phyloP scores from a whole-genome alignment of 1,284 basidiomycete species.

The Taiwanofungus camphoratus region DNA sequence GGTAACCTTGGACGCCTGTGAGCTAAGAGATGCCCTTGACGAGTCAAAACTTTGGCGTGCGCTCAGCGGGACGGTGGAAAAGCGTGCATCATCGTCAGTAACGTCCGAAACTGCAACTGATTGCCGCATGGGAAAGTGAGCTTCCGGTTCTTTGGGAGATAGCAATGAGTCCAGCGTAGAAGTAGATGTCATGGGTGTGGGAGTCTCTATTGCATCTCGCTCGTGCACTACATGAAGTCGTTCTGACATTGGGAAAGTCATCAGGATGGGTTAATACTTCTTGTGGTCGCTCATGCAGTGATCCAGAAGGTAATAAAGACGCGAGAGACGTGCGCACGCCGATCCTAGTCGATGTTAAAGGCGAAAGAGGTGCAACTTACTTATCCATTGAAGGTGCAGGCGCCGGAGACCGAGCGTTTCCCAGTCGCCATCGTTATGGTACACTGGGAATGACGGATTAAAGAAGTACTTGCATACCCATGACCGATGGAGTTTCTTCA shows the following conservation, averaged over 20 bases:
- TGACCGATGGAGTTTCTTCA: too few species aligned
- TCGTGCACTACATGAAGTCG: conserved; percentile 1
- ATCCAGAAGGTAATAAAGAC: too few species aligned
- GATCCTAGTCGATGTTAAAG: too few species aligned
- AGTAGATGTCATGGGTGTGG: conserved; percentile 3
- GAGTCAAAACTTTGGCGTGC: conserved; percentile 28
- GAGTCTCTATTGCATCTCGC: conserved; percentile 1
- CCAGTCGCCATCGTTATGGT: too few species aligned
- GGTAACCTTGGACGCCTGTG: conserved; percentile 11
- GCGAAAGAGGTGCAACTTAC: too few species aligned
- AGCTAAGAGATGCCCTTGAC: conserved; percentile 16
- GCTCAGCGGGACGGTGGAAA: conserved; percentile 51
- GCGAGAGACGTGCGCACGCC: too few species aligned
- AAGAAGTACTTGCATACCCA: too few species aligned
- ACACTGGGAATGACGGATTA: too few species aligned
- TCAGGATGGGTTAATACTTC: neutral
- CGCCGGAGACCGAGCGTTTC: too few species aligned
- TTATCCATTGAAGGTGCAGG: too few species aligned
- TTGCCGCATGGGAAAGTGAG: conserved; percentile 27
- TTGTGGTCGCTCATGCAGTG: too few species aligned
- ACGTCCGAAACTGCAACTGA: conserved; percentile 51
- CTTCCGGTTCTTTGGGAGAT: conserved; percentile 30
- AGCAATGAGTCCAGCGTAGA: conserved; percentile 34
- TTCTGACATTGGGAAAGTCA: conserved; percentile 6
- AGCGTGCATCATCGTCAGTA: conserved; percentile 57